These are phyloP conservation scores for Cladosporium oxysporum DNA, from an alignment of 2,329 filamentous ascomycete species.

Conservation along the genomic window DNA sequence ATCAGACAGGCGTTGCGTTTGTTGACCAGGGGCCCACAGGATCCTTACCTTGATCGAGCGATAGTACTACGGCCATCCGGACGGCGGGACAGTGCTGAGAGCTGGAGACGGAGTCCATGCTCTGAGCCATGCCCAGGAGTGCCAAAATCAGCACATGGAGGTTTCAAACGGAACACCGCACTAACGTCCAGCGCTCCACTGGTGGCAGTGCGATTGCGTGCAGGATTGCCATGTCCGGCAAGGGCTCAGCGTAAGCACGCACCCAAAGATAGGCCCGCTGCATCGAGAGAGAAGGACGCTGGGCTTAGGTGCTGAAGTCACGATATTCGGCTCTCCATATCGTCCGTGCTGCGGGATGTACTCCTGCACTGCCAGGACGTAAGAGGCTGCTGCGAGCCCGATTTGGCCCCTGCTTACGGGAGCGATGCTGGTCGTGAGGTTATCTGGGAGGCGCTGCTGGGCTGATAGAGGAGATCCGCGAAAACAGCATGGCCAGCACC, in stretches of 20 bases:
- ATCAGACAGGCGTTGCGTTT: constrained; percentile 21
- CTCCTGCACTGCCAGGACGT: constrained; percentile 16
- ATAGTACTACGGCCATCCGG: constrained; percentile 17
- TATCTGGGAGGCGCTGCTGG: constrained; percentile 17
- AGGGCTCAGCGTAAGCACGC: constrained; percentile 20
- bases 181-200: constrained; percentile 18
- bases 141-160: constrained; percentile 22
- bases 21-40: constrained; percentile 19
- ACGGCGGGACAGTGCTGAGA: constrained; percentile 20
- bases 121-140: constrained; percentile 21
- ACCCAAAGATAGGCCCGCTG: constrained; percentile 24
- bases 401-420: constrained; percentile 21
- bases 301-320: constrained; percentile 27
- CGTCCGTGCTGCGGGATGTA: constrained; percentile 24
- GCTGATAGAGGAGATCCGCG: constrained; percentile 19
- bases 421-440: constrained; percentile 19
- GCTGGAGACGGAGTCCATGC: constrained; percentile 21
- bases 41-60: constrained; percentile 19
- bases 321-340: constrained; percentile 33
- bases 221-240: constrained; percentile 21
- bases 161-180: constrained; percentile 21
- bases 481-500: constrained; percentile 16
- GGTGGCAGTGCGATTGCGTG: constrained; percentile 21
- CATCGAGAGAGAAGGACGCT: constrained; percentile 24
- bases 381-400: constrained; percentile 17